A percentile compares a stretch with the other conserved stretches of the same genome.
These are phyloP conservation scores for Cutaneotrichosporon cavernicola DNA, from an alignment of 1,284 basidiomycete genomes.

Conservation along the genomic window DNA sequence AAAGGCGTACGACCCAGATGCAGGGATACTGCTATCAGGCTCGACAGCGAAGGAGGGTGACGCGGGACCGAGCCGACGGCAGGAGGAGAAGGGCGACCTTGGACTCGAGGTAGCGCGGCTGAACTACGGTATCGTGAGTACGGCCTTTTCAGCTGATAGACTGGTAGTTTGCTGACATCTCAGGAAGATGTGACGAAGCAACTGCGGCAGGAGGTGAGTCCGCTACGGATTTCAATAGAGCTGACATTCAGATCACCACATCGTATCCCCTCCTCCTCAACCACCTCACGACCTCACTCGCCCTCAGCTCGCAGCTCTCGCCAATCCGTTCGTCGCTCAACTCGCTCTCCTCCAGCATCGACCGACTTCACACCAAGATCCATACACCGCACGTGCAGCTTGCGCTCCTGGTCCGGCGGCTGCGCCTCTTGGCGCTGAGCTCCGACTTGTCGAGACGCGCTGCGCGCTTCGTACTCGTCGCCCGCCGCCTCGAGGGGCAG, in stretches of 20 bases:
- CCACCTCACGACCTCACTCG: slow-evolving; percentile 63
- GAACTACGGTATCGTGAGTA: slow-evolving; percentile 64
- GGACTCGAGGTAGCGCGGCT: slow-evolving; percentile 80
- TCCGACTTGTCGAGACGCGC: slow-evolving; percentile 78
- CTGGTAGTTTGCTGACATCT: neutral
- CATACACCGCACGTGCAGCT: slow-evolving; percentile 74
- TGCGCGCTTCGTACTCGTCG: slow-evolving; percentile 76
- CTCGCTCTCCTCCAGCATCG: slow-evolving; percentile 40
- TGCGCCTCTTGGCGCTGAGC: slow-evolving; percentile 74
- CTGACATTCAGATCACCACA: slow-evolving; percentile 53
- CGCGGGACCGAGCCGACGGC: slow-evolving; percentile 1
- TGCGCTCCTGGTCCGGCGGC: slow-evolving; percentile 65
- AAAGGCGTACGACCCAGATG: slow-evolving; percentile 63
- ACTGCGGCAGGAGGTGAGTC: slow-evolving; percentile 72
- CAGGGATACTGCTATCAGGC: neutral
- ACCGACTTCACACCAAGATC: slow-evolving; percentile 77
- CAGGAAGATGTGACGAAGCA: slow-evolving; percentile 81
- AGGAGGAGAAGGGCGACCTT: slow-evolving; percentile 69
- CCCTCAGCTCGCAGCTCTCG: slow-evolving; percentile 57
- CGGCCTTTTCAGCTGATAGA: neutral
- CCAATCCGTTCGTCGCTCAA: slow-evolving; percentile 47
- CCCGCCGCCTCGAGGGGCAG: slow-evolving; percentile 73
- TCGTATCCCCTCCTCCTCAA: slow-evolving; percentile 53
- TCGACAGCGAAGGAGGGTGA: slow-evolving; percentile 12
- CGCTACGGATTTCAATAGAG: slow-evolving; percentile 57